Base-by-base conservation (phyloP, 768 basidiomycete species). In the Lentinula edodes region DNA sequence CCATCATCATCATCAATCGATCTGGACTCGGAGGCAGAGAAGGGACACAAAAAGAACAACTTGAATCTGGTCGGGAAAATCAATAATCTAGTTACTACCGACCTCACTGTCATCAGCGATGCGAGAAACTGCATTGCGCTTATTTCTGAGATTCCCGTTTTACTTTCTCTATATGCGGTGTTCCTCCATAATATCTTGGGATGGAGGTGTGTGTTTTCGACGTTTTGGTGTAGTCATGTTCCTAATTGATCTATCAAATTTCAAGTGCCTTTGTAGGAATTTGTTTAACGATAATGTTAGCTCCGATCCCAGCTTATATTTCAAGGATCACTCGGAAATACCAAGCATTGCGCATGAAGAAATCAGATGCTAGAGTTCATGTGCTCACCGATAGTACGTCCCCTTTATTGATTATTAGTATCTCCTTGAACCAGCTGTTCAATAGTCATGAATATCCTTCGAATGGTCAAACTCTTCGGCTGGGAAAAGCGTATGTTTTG, bases 391-490 rank as follows among this genome's bases (percentile, higher is more conserved):
- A 83, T 67, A 71, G 77, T 74, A 58, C 59, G 60, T 69, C 15
- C 55, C 50, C 63, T 74, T 72, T 71, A 36, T 71, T 68, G 42
- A 56, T 48, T 71, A 41, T 23, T 36, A 13, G 12, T 35, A 23
- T 23, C 23, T 23, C 23, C 23, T 65, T 59, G 58, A 36, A 8
- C 38, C 34, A 54, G 15, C 20, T 45, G 20, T 4, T 20, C 10
- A 77, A 73, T 23, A 76, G 76, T 67, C 5, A 66, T 77, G 60
- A 70, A 70, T 52, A 70, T 75, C 32, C 64, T 81, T 12, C 76
- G 80, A n/a, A 80, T 83, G 75, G 69, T 81, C 68, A 83, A 83
- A 69, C 71, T 83, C 63, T 83, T 84, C 62, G 83, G 68, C 10
- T 70, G 83, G 68, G 68, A 79, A 78, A 79, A 81, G 64, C 69